Evolutionary conservation across 192 early-diverging fungal genomes (phyloP).

Genomic region (Tieghemiomyces parasiticus): DNA sequence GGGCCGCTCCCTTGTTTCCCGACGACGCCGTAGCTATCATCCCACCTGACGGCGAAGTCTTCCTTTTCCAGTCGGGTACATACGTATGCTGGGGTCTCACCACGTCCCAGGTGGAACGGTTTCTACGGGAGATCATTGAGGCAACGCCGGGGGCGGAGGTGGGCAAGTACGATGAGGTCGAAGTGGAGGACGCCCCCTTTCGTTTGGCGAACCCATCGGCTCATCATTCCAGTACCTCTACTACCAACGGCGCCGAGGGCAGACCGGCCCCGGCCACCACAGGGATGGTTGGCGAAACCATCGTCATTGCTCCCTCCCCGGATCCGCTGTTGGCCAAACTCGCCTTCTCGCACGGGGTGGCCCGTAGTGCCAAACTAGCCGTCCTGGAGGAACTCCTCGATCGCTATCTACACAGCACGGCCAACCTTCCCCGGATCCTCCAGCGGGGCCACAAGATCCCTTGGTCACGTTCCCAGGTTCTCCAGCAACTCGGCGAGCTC

Average conservation of each 20-base stretch:
- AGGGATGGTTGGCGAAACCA: slow-evolving; percentile 28
- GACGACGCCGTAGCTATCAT: not conserved
- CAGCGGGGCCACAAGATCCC: slow-evolving; percentile 29
- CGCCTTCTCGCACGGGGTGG: slow-evolving; percentile 40
- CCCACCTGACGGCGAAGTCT: slow-evolving; percentile 22
- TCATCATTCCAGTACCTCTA: not conserved
- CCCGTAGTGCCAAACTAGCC: slow-evolving; percentile 36
- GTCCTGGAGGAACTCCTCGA: slow-evolving; percentile 37
- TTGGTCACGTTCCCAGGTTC: slow-evolving; percentile 24
- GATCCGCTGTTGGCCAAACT: slow-evolving; percentile 29
- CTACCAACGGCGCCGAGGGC: too few relatives aligned
- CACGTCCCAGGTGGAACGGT: slow-evolving; percentile 19
- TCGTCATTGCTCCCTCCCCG: slow-evolving; percentile 31
- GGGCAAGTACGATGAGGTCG: slow-evolving; percentile 19
- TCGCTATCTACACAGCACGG: slow-evolving; percentile 26
- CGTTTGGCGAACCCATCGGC: slow-evolving; percentile 9
- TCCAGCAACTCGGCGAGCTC: slow-evolving; percentile 34
- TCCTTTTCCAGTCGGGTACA: slow-evolving; percentile 34
- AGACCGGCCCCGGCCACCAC: too few relatives aligned
- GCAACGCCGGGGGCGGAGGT: slow-evolving; percentile 19
- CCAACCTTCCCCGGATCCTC: slow-evolving; percentile 30
- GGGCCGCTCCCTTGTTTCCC: not conserved
- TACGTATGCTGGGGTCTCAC: slow-evolving; percentile 40
- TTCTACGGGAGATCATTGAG: slow-evolving; percentile 24
- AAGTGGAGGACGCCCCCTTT: slow-evolving; percentile 38